A percentile compares a stretch with the other conserved stretches of the same genome.
These are phyloP conservation scores for Irpex sp. DNA, from an alignment of 1,284 basidiomycete species.

Conservation along the genomic window DNA sequence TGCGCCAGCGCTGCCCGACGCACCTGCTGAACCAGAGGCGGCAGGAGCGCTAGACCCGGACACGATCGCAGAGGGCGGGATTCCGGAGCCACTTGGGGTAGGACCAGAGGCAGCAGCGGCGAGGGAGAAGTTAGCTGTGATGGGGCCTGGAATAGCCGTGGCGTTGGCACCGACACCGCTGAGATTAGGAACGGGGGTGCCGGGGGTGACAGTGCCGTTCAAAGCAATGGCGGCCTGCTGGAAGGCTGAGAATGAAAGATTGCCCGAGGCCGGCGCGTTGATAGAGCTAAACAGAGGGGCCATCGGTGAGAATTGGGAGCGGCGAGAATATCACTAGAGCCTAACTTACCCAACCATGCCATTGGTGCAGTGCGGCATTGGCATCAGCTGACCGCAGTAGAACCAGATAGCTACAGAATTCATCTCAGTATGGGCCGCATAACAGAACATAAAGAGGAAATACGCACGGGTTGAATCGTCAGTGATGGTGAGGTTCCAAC, in stretches of 20 bases:
- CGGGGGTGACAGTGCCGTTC: constrained; percentile 24
- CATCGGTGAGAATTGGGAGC: not conserved
- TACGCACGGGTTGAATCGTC: constrained; percentile 37
- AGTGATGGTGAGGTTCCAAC: constrained; percentile 46
- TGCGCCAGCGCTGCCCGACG: not conserved
- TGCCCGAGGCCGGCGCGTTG: constrained; percentile 46
- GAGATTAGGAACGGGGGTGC: constrained; percentile 32
- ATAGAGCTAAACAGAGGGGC: constrained; percentile 36
- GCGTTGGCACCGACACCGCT: constrained; percentile 43
- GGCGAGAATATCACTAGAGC: not conserved
- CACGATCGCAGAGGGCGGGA: not conserved
- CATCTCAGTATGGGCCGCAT: too few species aligned
- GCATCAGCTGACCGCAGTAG: constrained; percentile 52
- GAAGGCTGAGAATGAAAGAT: constrained; percentile 45
- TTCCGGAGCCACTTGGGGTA: not conserved
- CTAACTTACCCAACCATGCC: constrained; percentile 38
- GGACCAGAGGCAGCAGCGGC: not conserved
- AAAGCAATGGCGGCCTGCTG: constrained; percentile 30
- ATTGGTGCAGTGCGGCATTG: constrained; percentile 38
- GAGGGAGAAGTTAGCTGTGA: constrained; percentile 11
- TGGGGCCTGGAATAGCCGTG: constrained; percentile 36
- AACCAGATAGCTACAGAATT: constrained; percentile 52
- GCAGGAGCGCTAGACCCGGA: not conserved
- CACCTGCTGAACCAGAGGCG: not conserved
- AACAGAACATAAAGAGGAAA: not conserved